These are phyloP conservation scores for Echria macrotheca DNA, from an alignment of 495 filamentous ascomycete species.

Conservation along the genomic window DNA sequence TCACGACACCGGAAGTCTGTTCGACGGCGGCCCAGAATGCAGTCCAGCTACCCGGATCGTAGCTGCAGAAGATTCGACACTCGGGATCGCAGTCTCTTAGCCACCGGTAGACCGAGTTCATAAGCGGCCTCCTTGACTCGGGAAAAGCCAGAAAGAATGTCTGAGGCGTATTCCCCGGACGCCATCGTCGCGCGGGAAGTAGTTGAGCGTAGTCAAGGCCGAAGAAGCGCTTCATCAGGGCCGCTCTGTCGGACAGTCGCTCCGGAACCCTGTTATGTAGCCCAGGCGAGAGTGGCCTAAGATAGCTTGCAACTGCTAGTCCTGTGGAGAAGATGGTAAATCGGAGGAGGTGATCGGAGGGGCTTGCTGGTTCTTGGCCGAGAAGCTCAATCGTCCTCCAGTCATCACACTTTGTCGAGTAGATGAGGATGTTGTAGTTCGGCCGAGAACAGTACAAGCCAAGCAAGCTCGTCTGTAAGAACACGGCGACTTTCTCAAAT, in stretches of 20 bases:
- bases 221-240: conserved; percentile 23
- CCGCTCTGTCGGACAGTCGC: neutral
- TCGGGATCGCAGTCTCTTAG: conserved; percentile 21
- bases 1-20: conserved; percentile 21
- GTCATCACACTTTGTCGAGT: conserved; percentile 33
- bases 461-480: conserved; percentile 25
- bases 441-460: conserved; percentile 27
- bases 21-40: conserved; percentile 18
- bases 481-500: conserved; percentile 26
- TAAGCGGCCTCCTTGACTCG: conserved; percentile 2
- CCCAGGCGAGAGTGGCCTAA: no score
- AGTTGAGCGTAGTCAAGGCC: conserved; percentile 22
- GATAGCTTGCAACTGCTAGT: no score
- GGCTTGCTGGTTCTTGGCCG: conserved; percentile 15
- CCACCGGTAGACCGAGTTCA: conserved; percentile 22
- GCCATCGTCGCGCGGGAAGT: no score
- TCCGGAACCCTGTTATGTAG: neutral
- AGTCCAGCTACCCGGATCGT: conserved; percentile 24
- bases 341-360: conserved; percentile 23
- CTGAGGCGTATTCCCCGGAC: no score
- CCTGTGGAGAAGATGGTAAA: conserved; percentile 30
- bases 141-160: conserved; percentile 34
- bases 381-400: conserved; percentile 29
- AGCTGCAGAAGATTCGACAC: conserved; percentile 23
- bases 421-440: conserved; percentile 36